Base-by-base conservation (phyloP, 1,284 basidiomycete genomes). In the Ganoderma lucidum region DNA sequence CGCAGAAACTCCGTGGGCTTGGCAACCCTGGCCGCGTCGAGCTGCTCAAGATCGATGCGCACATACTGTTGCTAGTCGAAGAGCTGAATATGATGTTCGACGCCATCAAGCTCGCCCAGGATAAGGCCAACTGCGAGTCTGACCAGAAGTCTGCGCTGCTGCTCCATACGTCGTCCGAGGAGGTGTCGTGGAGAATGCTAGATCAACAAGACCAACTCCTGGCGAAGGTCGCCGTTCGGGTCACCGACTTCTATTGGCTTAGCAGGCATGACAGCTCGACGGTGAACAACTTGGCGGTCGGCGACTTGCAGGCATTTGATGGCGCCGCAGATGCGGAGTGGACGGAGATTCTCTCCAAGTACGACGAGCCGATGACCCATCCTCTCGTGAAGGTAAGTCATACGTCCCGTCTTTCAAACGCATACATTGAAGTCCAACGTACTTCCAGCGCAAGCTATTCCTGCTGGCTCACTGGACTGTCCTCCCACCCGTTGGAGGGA, bases 161-260 rank as follows among this genome's bases (percentile, higher is more conserved):
- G 53, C 81, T 98, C 32, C 92, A 95, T 74, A 91, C 95, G 0
- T 90, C 90, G 6, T 96, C 96, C 0, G 89, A 92, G 10, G 94
- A 97, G 78, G 91, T 99, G 63, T 96, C 95, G 0, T 99, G 97
- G 96, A 89, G 90, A 74, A 98, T 99, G 96, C 83, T 98, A 44
- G 94, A 95, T 72, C 87, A 91, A 66, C 81, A 88, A 45, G 86
- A 87, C 56, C 88, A 92, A 63, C 86, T 97, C 41, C 85, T 99
- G 1, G 92, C 96, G 39, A 98, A 98, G 81, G 85, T 98, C 61
- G 92, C 94, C 19, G 88, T 98, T 66, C 88, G 90, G 63, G 87
- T 91, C 69, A 93, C 93, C 73, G 86, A 94, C 73, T 97, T 93
- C 80, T 90, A 90, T 58, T 96, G 96, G 93, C 84, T 96, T 63